Conservation (phyloP, 1,284 basidiomycete genomes). For the Chondrostereum purpureum region DNA sequence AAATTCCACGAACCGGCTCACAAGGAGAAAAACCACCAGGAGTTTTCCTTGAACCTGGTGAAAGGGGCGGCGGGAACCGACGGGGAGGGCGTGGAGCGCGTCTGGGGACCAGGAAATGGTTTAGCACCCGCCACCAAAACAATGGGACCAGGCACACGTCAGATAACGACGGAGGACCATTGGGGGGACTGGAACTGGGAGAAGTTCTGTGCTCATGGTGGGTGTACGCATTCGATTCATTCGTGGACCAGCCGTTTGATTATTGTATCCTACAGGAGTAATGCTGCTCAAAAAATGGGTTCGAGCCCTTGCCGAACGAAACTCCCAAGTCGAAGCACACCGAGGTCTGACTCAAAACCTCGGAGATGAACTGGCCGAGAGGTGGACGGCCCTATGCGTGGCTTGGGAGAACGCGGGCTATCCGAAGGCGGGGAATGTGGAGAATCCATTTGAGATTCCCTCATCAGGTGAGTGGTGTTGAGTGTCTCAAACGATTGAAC, state of each 20-base stretch:
- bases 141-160: slow-evolving; percentile 2
- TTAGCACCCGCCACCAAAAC: background rate
- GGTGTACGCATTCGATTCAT: background rate
- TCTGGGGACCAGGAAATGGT: background rate
- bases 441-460: too few species aligned
- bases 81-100: background rate
- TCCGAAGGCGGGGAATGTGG: too few species aligned
- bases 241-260: background rate
- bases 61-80: background rate
- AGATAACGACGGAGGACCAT: background rate
- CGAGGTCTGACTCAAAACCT: background rate
- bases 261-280: background rate
- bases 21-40: too few species aligned
- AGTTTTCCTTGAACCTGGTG: background rate
- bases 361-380: background rate
- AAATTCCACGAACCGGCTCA: slow-evolving; percentile 1
- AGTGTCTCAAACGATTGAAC: too few species aligned
- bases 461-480: too few species aligned
- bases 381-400: background rate
- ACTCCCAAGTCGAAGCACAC: background rate
- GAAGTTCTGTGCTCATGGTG: background rate
- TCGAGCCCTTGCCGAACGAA: background rate
- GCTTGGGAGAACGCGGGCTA: too few species aligned
- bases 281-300: background rate
- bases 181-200: background rate